Evolutionary conservation across 495 filamentous ascomycete species (phyloP).

Genomic region (Podospora bellae-mahoneyi): DNA sequence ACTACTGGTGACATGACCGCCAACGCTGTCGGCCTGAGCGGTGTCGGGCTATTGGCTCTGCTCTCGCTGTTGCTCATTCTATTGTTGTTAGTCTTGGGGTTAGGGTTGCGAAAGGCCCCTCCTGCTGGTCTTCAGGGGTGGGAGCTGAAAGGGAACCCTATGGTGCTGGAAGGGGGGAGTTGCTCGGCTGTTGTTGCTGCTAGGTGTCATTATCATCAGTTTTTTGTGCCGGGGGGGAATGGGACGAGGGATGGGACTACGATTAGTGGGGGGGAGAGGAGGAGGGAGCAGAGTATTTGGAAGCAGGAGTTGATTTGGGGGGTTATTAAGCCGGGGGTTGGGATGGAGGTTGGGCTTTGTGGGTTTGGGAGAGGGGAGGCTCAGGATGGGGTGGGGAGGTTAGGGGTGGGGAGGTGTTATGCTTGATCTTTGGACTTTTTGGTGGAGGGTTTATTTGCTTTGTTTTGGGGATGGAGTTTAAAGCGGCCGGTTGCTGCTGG

Average conservation of each 20-base stretch:
- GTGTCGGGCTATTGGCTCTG: constrained; percentile 35
- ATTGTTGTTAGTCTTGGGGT: constrained; percentile 26
- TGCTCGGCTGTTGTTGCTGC: constrained; percentile 45
- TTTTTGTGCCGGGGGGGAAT: not conserved
- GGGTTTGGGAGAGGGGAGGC: constrained; percentile 33
- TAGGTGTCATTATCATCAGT: constrained; percentile 34
- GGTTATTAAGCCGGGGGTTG: constrained; percentile 36
- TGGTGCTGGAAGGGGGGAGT: constrained; percentile 36
- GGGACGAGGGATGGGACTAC: constrained; percentile 15
- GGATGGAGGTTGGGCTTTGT: constrained; percentile 36
- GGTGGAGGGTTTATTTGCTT: not conserved
- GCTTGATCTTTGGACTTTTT: constrained; percentile 26
- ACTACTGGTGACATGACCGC: not conserved
- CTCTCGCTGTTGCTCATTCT: constrained; percentile 34
- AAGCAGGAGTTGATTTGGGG: constrained; percentile 38
- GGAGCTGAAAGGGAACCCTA: constrained; percentile 39
- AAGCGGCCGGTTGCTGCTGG: not conserved
- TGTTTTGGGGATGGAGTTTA: not conserved
- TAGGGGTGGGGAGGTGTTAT: constrained; percentile 40
- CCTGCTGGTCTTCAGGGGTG: constrained; percentile 31
- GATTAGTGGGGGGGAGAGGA: constrained; percentile 9
- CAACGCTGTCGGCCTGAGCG: constrained; percentile 33
- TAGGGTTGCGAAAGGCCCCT: constrained; percentile 35
- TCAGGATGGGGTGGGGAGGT: constrained; percentile 18
- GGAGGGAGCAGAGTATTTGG: constrained; percentile 25